Evolutionary conservation across 1,139 yeast genomes (phyloP), one percentile per base, ranked within the genome.

Genomic region (Wickerhamiella pararugosa): DNA sequence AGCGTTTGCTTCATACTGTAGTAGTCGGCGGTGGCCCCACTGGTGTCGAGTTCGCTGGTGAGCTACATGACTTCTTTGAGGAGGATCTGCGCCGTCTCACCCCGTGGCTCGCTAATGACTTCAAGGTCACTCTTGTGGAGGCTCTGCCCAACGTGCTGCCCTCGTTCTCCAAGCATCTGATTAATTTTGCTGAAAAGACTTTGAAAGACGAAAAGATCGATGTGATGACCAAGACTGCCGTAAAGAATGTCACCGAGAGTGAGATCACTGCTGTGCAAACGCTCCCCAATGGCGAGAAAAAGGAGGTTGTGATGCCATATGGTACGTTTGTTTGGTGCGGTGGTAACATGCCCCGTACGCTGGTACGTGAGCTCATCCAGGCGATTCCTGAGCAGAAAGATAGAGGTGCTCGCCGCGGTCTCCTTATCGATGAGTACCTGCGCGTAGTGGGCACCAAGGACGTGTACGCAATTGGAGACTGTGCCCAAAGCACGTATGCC

Each of bases 11-110:
- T 54, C 79, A 79, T 49, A 76, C 86, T 53, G 86, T 84, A 47
- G 90, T 84, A 48, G 92, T 87, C 51, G 95, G 95, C 54, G 95
- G 95, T 60, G 95, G 95, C 49, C 94, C 96, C 58, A 86, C 95
- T 43, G 96, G 96, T 65, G 95, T 86, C 49, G 96, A 86, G 63
- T 81, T 82, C 56, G 94, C 95, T 51, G 96, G 94, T 56, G 96
- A 87, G 64, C 66, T 87, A 54, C 93, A 82, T 64, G 97, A 87
- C 64, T 87, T 83, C 64, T 79, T 86, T 51, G 92, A 82, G 62
- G 93, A 84, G 63, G 96, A 87, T 62, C 70, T 87, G 66, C 68
- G 67, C 55, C 80, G 77, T 64, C 83, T 93, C 92, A 77, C 81
- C 67, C 96, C 96, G 39, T 83, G 74, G 55, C 73, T 86, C 52